Base-by-base conservation (phyloP, 2,329 filamentous ascomycete genomes). In the Fusarium cicatricum region DNA sequence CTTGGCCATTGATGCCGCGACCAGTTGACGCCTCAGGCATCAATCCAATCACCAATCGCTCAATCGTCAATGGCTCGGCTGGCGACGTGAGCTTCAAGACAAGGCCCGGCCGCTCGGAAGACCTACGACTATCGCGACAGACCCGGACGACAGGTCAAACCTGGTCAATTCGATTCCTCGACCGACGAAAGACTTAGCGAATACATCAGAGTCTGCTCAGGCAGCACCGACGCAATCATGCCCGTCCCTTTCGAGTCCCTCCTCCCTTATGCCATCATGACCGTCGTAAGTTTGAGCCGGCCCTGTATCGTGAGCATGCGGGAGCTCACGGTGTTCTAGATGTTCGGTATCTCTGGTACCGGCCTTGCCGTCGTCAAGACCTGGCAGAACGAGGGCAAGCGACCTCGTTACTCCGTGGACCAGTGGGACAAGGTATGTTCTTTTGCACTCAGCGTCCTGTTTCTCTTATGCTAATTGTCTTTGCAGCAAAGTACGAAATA, bases 251-350 rank as follows among this genome's bases (percentile, higher is more conserved):
- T 87, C 76, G 85, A 88, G 75, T 77, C 84, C 43, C 71, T 88
- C 64, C 78, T 88, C 74, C 85, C 85, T 37, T 88, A 87, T 74
- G 85, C 77, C 74, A 87, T 88, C 79, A 84, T 88, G 73, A 73
- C 85, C 67, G 79, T 75, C 70, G 85, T 88, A 80, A 74, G 83
- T 72, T 43, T 47, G 8, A 17, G 45, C 42, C 42, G 48, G 44
- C 29, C 55, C 36, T 46, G 50, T 50, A 37, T 26, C 31, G 23
- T 45, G 32, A 53, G 38, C 23, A 15, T 21, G 45, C 40, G 16
- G 33, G 44, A 43, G 56, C 70, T 76, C 51, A 75, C 51, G 40
- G 16, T 32, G 44, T 62, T 47, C 8, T 69, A 88, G 85, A 88
- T 88, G 85, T 88, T 88, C 63, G 83, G 84, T 58, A 75, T 82